These are phyloP conservation scores for Thielaviopsis euricoi DNA, from an alignment of 2,329 filamentous ascomycete species.

Conservation along the genomic window DNA sequence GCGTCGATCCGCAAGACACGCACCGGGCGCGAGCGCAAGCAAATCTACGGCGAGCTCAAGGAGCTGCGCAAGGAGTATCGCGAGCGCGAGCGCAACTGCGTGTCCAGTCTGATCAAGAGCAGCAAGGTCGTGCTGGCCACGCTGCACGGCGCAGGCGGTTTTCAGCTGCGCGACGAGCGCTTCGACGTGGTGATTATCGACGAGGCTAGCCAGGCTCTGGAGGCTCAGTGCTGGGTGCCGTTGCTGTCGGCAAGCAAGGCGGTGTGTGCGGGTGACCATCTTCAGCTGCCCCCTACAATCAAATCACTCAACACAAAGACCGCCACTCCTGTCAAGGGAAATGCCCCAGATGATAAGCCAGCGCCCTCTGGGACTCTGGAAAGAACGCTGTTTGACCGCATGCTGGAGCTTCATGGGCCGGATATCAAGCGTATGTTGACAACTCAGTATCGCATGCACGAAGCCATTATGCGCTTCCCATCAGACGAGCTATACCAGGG, in stretches of 20 bases:
- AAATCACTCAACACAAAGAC: slow-evolving; percentile 52
- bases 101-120: slow-evolving; percentile 53
- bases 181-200: slow-evolving; percentile 96
- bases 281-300: slow-evolving; percentile 88
- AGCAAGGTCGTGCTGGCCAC: slow-evolving; percentile 87
- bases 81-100: slow-evolving; percentile 66
- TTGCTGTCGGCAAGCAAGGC: slow-evolving; percentile 66
- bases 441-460: slow-evolving; percentile 96
- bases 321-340: slow-evolving; percentile 18
- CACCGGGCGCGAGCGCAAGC: slow-evolving; percentile 60
- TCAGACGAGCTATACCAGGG: slow-evolving; percentile 76
- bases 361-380: slow-evolving; percentile 38
- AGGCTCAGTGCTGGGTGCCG: slow-evolving; percentile 95
- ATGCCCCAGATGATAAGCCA: slow-evolving; percentile 2
- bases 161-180: slow-evolving; percentile 58
- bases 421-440: slow-evolving; percentile 88
- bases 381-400: slow-evolving; percentile 80
- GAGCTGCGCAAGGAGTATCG: slow-evolving; percentile 78
- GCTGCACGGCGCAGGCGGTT: slow-evolving; percentile 77
- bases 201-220: slow-evolving; percentile 86
- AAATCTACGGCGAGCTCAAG: slow-evolving; percentile 72
- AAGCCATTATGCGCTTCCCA: slow-evolving; percentile 87
- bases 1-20: slow-evolving; percentile 75
- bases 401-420: slow-evolving; percentile 65
- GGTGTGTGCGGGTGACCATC: slow-evolving; percentile 82